phyloP scores from a whole-genome alignment of 345 rosid species.

The Lepidium sativum region DNA sequence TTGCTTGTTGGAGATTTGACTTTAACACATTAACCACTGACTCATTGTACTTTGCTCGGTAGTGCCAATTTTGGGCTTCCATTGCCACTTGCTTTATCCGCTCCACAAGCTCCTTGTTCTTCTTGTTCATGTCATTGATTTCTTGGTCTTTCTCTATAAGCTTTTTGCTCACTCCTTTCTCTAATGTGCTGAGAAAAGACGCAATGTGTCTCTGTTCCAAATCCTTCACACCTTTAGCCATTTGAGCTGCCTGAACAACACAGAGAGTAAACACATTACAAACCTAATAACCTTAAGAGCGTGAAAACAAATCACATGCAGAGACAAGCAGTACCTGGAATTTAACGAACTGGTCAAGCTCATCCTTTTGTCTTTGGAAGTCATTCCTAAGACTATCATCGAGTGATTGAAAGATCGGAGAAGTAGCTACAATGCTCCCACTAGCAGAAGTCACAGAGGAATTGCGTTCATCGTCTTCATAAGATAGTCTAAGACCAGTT shows the following conservation, averaged over 20 bases:
- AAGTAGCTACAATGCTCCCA: conserved; percentile 34
- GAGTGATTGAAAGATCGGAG: conserved; percentile 40
- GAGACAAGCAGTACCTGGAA: conserved; percentile 38
- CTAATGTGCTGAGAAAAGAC: conserved; percentile 46
- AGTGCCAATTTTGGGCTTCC: conserved; percentile 66
- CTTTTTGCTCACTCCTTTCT: conserved; percentile 48
- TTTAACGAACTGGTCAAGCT: conserved; percentile 45
- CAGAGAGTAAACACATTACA: conserved; percentile 5
- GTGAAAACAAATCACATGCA: background rate
- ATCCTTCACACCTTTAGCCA: conserved; percentile 47
- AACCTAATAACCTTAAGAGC: background rate
- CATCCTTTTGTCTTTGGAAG: conserved; percentile 53
- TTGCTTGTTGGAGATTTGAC: conserved; percentile 55
- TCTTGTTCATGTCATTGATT: conserved; percentile 49
- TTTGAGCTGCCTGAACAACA: conserved; percentile 44
- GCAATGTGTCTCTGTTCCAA: conserved; percentile 44
- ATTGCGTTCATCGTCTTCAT: conserved; percentile 63
- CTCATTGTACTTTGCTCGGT: conserved; percentile 62
- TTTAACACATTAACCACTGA: conserved; percentile 51
- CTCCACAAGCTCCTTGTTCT: conserved; percentile 56
- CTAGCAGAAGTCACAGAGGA: conserved; percentile 52
- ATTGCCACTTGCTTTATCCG: conserved; percentile 43
- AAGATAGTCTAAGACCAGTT: conserved; percentile 58
- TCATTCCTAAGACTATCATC: conserved; percentile 39
- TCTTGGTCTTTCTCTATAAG: conserved; percentile 56